Evolutionary conservation across 75 land plant genomes (phyloP).

Genomic region (Cupressus sempervirens): DNA sequence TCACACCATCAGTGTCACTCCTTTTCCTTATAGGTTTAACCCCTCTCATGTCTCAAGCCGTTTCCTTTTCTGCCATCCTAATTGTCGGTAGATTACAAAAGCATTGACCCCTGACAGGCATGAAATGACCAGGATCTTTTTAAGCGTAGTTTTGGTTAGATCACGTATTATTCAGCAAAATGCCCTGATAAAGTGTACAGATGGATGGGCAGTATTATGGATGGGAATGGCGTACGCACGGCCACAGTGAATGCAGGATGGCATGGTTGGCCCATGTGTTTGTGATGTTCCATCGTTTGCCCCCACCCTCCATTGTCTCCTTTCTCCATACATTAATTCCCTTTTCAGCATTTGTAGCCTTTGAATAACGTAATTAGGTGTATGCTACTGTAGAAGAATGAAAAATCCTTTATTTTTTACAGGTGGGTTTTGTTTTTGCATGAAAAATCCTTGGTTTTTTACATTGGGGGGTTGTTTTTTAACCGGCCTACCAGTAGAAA

Average conservation of each 20-base stretch:
- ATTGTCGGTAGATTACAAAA: not conserved
- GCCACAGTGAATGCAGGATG: not conserved
- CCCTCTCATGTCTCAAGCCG: not conserved
- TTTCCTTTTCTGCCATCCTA: not conserved
- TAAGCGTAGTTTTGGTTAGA: not conserved
- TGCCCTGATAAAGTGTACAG: too few relatives aligned
- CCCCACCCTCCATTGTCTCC: not conserved
- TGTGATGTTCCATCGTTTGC: not conserved
- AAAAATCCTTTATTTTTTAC: too few relatives aligned
- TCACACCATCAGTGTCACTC: too few relatives aligned
- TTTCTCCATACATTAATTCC: not conserved
- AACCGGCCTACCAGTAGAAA: not conserved
- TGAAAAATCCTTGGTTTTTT: too few relatives aligned
- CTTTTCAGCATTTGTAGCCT: not conserved
- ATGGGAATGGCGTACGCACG: not conserved
- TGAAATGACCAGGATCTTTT: not conserved
- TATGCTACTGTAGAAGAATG: too few relatives aligned
- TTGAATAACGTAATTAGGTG: not conserved
- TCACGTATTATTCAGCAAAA: too few relatives aligned
- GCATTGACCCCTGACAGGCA: not conserved
- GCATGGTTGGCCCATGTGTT: not conserved
- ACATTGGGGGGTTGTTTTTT: not conserved
- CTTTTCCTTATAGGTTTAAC: not conserved
- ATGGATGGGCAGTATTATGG: not conserved
- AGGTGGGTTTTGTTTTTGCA: too few relatives aligned